These are phyloP conservation scores for Apophysomyces trapeziformis DNA, from an alignment of 371 early-diverging fungal genomes.

Conservation along the genomic window DNA sequence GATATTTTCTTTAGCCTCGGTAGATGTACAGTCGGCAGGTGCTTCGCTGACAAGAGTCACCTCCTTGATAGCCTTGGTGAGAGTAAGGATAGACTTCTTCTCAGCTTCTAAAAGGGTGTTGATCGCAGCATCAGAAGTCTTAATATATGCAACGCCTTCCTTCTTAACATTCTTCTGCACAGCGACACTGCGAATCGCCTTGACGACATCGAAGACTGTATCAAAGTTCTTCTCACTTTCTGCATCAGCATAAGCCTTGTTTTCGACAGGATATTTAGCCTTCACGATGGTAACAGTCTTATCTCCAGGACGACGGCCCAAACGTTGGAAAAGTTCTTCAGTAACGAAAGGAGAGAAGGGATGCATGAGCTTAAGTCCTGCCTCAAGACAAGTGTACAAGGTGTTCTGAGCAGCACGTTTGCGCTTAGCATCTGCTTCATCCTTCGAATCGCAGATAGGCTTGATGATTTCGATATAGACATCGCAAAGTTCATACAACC, in stretches of 20 bases:
- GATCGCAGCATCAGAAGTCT: slow-evolving; percentile 29
- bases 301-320: slow-evolving; percentile 76
- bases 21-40: slow-evolving; percentile 78
- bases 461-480: slow-evolving; percentile 96
- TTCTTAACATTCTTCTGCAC: slow-evolving; percentile 41
- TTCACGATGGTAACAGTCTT: slow-evolving; percentile 64
- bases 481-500: slow-evolving; percentile 98
- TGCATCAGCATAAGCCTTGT: slow-evolving; percentile 53
- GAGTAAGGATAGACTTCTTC: slow-evolving; percentile 60
- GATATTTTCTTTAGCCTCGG: slow-evolving; percentile 29
- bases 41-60: slow-evolving; percentile 54
- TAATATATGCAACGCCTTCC: slow-evolving; percentile 37
- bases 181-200: slow-evolving; percentile 76
- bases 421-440: slow-evolving; percentile 51
- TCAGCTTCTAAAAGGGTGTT: slow-evolving; percentile 46
- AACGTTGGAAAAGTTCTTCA: slow-evolving; percentile 98
- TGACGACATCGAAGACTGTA: slow-evolving; percentile 73
- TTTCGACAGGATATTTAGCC: slow-evolving; percentile 68
- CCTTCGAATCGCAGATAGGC: slow-evolving; percentile 72
- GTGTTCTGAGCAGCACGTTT: slow-evolving; percentile 78
- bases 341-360: slow-evolving; percentile 99
- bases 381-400: slow-evolving; percentile 93
- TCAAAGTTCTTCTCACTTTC: slow-evolving; percentile 82
- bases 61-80: slow-evolving; percentile 78
- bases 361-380: slow-evolving; percentile 92